phyloP scores from a whole-genome alignment of 495 filamentous ascomycete genomes.

The Aspergillus indologenus region DNA sequence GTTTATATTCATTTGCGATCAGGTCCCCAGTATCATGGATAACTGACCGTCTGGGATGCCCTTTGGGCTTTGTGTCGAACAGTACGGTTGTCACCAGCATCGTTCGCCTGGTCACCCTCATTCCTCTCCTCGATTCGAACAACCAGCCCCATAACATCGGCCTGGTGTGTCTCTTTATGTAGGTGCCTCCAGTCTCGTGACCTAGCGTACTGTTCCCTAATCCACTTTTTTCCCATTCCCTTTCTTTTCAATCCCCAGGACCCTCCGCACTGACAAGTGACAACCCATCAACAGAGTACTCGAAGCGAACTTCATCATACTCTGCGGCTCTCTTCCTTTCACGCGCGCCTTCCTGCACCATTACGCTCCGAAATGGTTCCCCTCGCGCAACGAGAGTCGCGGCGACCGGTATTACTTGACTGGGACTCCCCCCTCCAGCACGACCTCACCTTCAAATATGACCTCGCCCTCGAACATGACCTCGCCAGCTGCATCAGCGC shows the following conservation, averaged over 20 bases:
- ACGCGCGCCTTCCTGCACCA: neutral
- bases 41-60: neutral
- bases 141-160: neutral
- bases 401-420: too few species aligned
- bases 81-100: constrained; percentile 2
- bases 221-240: neutral
- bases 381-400: too few species aligned
- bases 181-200: neutral
- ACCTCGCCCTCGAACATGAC: too few species aligned
- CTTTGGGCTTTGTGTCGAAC: neutral
- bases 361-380: neutral
- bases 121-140: neutral
- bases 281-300: neutral
- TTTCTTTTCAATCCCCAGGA: too few species aligned
- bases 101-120: neutral
- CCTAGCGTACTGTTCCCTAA: too few species aligned
- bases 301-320: constrained; percentile 3
- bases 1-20: neutral
- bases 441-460: too few species aligned
- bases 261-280: too few species aligned
- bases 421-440: too few species aligned
- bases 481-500: too few species aligned
- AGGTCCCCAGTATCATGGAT: neutral
- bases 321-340: constrained; percentile 1
- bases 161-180: neutral